Evolutionary conservation across 2,329 filamentous ascomycete genomes (phyloP), one percentile per base, ranked within the genome.

Genomic region (Trichoderma koningii): DNA sequence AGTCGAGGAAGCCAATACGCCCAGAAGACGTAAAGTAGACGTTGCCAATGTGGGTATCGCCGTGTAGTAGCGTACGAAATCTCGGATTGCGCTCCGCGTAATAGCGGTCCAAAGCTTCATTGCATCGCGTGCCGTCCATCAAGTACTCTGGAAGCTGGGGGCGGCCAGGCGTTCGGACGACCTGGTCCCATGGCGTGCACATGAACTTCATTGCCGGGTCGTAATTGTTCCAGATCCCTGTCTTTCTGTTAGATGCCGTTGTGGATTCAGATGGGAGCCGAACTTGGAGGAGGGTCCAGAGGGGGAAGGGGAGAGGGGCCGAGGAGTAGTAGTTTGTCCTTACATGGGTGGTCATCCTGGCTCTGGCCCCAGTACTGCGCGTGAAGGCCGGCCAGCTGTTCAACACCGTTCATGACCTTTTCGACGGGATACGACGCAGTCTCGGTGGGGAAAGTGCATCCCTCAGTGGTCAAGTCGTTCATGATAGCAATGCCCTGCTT

Each of bases 181-280:
- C 56, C 21, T 60, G 45, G 26, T 60, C 56, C 56, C 56, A 60
- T n/a, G 56, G 15, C 10, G 45, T 60, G 19, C 56, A 60, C 56
- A 60, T 60, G 45, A 60, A 60, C 21, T 60, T 60, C 56, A 60
- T 60, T 3, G 56, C 56, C 10, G 56, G 56, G 56, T 60, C 56
- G 30, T 60, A 60, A 28, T 60, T 60, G 45, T 60, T 60, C 56
- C 56, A 60, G 21, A 60, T 60, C 56, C 56, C 56, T 60, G 30
- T 51, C 21, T 15, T 28, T 10, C 6, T 19, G 45, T 60, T 19
- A 60, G 45, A 50, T 44, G 23, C 30, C 15, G 30, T 15, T 14
- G 42, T 41, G 51, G 30, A 17, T 12, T 23, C 48, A 26, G 23
- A 17, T 51, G 23, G 26, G 19, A 23, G 26, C 30, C 15, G 14